Conservation (phyloP, 1,139 yeast species). For the Yamadazyma buinensis region DNA sequence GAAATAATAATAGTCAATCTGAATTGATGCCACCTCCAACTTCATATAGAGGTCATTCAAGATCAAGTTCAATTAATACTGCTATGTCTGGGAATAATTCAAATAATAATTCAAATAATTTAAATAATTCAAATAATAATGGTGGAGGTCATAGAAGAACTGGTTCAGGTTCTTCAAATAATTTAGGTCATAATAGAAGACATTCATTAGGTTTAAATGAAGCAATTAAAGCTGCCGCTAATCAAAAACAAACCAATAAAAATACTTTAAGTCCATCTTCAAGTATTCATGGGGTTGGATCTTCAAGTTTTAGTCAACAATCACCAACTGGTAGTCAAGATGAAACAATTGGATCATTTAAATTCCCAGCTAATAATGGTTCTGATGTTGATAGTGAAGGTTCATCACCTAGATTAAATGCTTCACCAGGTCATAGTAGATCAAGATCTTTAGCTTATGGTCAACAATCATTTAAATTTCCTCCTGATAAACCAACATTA, state of each 20-base stretch:
- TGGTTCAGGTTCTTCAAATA: constrained; percentile 27
- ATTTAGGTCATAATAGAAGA: constrained; percentile 76
- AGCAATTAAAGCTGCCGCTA: constrained; percentile 96
- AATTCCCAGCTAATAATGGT: constrained; percentile 27
- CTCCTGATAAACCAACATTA: constrained; percentile 30
- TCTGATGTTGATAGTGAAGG: constrained; percentile 15
- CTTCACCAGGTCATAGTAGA: constrained; percentile 23
- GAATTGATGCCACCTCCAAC: constrained; percentile 30
- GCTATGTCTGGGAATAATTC: not conserved
- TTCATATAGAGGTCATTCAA: constrained; percentile 29
- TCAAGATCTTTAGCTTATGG: constrained; percentile 42
- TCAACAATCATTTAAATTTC: constrained; percentile 44
- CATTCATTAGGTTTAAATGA: constrained; percentile 91
- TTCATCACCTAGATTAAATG: constrained; percentile 13
- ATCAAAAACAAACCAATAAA: constrained; percentile 58
- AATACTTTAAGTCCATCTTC: constrained; percentile 35
- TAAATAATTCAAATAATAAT: not conserved
- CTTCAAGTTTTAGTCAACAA: not conserved
- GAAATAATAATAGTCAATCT: constrained; percentile 7
- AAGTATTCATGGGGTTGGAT: constrained; percentile 9
- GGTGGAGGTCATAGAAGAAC: constrained; percentile 31
- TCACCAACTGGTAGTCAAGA: constrained; percentile 6
- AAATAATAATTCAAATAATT: not conserved
- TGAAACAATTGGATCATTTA: constrained; percentile 29
- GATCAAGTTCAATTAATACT: constrained; percentile 24